phyloP scores from a whole-genome alignment of 108 stramenopile species.

The Cyclotella choctawhatcheeana region DNA sequence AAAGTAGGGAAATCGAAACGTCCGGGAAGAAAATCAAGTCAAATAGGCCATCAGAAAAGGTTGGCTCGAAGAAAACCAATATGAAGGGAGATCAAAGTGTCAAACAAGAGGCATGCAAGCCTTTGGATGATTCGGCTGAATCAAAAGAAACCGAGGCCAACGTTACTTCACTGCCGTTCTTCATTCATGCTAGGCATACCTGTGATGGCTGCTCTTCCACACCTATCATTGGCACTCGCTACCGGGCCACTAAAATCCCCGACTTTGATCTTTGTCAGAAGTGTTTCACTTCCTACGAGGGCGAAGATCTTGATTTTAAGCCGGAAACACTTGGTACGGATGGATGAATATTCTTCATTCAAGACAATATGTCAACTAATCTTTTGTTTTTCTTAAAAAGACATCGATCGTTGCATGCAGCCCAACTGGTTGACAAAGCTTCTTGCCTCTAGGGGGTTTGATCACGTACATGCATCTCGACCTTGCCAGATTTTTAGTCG shows the following conservation, averaged over 20 bases:
- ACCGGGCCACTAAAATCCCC: conserved; percentile 75
- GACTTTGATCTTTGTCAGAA: conserved; percentile 85
- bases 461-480: no score
- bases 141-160: no score
- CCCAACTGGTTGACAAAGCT: conserved; percentile 60
- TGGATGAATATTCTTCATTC: conserved; percentile 1
- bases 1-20: background rate
- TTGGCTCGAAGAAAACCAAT: no score
- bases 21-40: background rate
- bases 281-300: conserved; percentile 73
- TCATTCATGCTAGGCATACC: conserved; percentile 84
- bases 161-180: background rate
- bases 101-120: no score
- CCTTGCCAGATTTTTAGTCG: no score
- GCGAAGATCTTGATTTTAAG: conserved; percentile 73
- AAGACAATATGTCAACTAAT: background rate
- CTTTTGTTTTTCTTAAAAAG: background rate
- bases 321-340: conserved; percentile 61
- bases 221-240: conserved; percentile 86
- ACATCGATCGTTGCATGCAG: conserved; percentile 52
- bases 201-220: conserved; percentile 84
- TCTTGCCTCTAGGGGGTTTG: no score
- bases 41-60: no score
- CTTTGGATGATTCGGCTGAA: no score
- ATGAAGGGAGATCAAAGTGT: no score